These are phyloP conservation scores for Globisporangium nodosum DNA, from an alignment of 352 stramenopile species.

Conservation along the genomic window DNA sequence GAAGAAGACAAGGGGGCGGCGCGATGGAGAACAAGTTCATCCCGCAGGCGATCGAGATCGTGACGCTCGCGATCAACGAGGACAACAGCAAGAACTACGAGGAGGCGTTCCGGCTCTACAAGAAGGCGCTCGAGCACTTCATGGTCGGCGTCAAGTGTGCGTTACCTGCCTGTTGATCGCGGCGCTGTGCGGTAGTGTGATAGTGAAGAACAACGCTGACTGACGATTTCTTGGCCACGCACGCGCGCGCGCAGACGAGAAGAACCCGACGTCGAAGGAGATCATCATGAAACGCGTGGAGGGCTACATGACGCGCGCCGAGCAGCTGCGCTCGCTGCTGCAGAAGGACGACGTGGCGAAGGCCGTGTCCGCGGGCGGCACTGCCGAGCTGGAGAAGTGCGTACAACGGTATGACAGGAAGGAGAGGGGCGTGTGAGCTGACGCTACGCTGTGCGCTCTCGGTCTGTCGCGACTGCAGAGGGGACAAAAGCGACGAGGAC, in stretches of 20 bases:
- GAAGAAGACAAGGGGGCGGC: no score
- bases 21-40: conserved; percentile 90
- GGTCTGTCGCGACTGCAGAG: conserved; percentile 25
- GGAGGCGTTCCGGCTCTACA: conserved; percentile 83
- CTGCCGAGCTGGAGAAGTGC: conserved; percentile 74
- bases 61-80: conserved; percentile 81
- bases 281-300: conserved; percentile 90
- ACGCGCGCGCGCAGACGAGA: conserved; percentile 58
- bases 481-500: conserved; percentile 81
- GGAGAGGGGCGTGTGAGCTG: background rate
- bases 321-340: conserved; percentile 82
- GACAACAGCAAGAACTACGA: conserved; percentile 89
- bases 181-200: background rate
- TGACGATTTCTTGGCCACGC: background rate
- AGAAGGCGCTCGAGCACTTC: conserved; percentile 87
- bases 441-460: background rate
- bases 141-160: conserved; percentile 87
- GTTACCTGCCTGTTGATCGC: conserved; percentile 10
- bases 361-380: conserved; percentile 43
- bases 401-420: background rate
- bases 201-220: no score
- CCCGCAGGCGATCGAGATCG: conserved; percentile 87
- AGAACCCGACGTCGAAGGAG: conserved; percentile 87
- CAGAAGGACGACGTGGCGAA: conserved; percentile 56
- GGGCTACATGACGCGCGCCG: conserved; percentile 86